A percentile compares a stretch with the other conserved stretches of the same genome.
Evolutionary conservation across 1,284 basidiomycete genomes (phyloP).

Genomic region (Marasmius tenuissimus): DNA sequence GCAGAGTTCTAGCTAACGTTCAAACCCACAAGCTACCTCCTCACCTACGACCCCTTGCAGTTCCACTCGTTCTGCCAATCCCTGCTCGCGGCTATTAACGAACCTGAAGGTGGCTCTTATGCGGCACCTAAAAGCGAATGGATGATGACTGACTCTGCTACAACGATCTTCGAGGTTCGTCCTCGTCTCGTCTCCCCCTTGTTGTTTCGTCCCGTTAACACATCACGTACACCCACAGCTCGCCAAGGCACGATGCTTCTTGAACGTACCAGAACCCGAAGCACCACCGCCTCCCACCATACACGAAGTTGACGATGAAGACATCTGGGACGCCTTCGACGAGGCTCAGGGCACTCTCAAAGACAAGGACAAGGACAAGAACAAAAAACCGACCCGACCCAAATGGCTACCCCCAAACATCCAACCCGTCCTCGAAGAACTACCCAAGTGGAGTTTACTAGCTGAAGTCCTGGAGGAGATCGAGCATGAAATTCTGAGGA

Average conservation of each 20-base stretch:
- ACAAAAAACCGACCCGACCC: conserved; percentile 28
- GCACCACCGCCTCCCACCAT: conserved; percentile 16
- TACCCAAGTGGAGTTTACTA: conserved; percentile 92
- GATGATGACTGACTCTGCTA: conserved; percentile 89
- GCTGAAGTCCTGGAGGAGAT: conserved; percentile 89
- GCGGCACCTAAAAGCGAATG: conserved; percentile 43
- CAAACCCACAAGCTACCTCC: conserved; percentile 62
- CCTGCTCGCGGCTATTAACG: conserved; percentile 73
- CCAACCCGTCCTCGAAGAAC: conserved; percentile 88
- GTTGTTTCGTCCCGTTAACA: not conserved
- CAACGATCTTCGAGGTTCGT: conserved; percentile 76
- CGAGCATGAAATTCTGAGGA: conserved; percentile 79
- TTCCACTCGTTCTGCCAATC: conserved; percentile 95
- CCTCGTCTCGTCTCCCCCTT: not conserved
- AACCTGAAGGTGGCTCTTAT: conserved; percentile 1
- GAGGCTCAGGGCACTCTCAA: conserved; percentile 50
- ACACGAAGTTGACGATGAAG: conserved; percentile 60
- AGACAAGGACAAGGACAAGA: conserved; percentile 12
- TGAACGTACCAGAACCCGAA: conserved; percentile 36
- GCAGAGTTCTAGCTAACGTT: not conserved
- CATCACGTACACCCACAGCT: not conserved
- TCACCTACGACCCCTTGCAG: conserved; percentile 89
- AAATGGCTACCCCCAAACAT: conserved; percentile 78
- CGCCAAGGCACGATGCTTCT: conserved; percentile 82
- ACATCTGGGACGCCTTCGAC: conserved; percentile 69